Percentiles rank a stretch among this genome's conserved stretches.
phyloP scores from a whole-genome alignment of 192 early-diverging fungal species.

The Coemansia sp. region DNA sequence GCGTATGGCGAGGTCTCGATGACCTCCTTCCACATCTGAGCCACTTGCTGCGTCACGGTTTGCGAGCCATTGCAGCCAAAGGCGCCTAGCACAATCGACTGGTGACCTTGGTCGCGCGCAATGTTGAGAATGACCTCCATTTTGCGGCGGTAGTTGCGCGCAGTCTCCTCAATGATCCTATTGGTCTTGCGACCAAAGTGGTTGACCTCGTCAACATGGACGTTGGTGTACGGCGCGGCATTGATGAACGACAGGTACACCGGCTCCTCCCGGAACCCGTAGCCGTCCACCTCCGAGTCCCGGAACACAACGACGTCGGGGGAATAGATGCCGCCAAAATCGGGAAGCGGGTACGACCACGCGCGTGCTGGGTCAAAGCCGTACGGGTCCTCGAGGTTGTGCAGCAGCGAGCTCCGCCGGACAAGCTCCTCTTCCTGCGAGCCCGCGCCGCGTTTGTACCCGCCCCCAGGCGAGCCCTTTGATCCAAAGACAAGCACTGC shows the following conservation, averaged over 20 bases:
- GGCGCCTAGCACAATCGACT: conserved; percentile 49
- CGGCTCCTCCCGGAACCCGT: conserved; percentile 51
- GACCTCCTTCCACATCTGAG: conserved; percentile 54
- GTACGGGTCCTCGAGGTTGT: conserved; percentile 53
- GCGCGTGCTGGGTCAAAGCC: conserved; percentile 44
- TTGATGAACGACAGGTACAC: conserved; percentile 49
- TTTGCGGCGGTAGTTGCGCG: conserved; percentile 47
- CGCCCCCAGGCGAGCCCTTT: conserved; percentile 52
- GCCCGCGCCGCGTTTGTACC: conserved; percentile 51
- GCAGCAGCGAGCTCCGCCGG: conserved; percentile 48
- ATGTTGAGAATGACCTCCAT: conserved; percentile 54
- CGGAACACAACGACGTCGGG: conserved; percentile 51
- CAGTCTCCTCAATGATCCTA: conserved; percentile 48
- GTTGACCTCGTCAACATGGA: conserved; percentile 49
- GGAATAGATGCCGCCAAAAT: conserved; percentile 56
- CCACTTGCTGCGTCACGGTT: conserved; percentile 41
- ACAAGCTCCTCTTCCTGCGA: conserved; percentile 53
- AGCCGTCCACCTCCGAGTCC: conserved; percentile 51
- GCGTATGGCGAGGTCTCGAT: conserved; percentile 50
- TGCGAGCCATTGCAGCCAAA: conserved; percentile 49
- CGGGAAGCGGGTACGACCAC: conserved; percentile 52
- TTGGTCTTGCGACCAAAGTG: conserved; percentile 48
- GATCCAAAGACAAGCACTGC: conserved; percentile 49
- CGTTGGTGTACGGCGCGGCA: conserved; percentile 49
- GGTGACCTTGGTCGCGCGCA: conserved; percentile 53